Base-by-base conservation (phyloP, 257 asterid species). In the Striga asiatica region DNA sequence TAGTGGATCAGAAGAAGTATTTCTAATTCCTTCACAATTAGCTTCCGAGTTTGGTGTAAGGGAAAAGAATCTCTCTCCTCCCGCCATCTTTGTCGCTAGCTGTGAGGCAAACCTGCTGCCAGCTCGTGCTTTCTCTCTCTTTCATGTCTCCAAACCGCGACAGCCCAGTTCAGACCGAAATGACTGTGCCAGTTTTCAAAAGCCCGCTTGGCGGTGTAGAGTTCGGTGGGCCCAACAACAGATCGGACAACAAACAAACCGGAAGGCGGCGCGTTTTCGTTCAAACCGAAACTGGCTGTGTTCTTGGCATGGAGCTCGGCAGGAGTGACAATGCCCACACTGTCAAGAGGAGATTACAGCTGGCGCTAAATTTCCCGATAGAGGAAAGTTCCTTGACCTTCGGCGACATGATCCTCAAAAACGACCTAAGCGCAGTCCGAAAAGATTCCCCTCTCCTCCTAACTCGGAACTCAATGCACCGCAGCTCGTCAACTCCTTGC, bases 401-500 rank as follows among this genome's bases (percentile, higher is more conserved):
- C 60, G 98, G 98, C 18, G 98, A 87, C 61, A 70, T 77, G 84
- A 81, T 87, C 66, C 77, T 91, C 54, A 84, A 91, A 65, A 91
- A 91, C 46, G 96, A 91, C 63, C 84, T 91, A 21, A 86, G 84
- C 71, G 89, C 98, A 29, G 69, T 91, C 55, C 75, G 94, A 25
- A 87, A 84, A 35, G 95, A 91, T 69, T 81, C 92, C n/a, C 79
- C 94, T 38, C 92, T 91, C 50, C 81, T 91, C 5, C 67, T 91
- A 71, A 83, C 94, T 0, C 78, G 98, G 60, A 91, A 87, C 65
- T 59, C 75, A 2, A 37, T 91, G 67, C 98, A 91, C 41, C 66
- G 98, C 71, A 87, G 98, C 77, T 84, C 98, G 0, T 91, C 98
- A 0, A 91, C 96, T 54, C 98, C 98, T 14, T 91, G 98, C 71